Evolutionary conservation across 352 stramenopile species (phyloP).

Genomic region (Phytophthora idaei): DNA sequence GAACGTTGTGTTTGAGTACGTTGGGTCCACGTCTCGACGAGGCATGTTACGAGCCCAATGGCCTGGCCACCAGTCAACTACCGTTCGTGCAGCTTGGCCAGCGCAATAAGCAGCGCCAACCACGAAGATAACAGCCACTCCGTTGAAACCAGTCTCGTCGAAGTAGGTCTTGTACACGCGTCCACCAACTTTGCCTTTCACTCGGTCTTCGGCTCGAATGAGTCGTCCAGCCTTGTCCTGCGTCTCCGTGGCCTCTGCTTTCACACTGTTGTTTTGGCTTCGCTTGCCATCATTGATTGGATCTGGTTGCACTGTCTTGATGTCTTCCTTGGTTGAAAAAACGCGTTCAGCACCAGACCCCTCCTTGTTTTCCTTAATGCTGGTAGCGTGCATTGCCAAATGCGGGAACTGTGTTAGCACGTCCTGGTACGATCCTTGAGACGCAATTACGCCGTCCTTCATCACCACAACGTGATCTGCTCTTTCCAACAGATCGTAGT

Average conservation of each 20-base stretch:
- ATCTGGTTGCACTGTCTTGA: background rate
- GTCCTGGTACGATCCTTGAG: slow-evolving; percentile 75
- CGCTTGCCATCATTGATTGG: background rate
- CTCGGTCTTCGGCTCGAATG: slow-evolving; percentile 40
- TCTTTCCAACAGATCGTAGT: slow-evolving; percentile 87
- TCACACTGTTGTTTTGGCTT: slow-evolving; percentile 4
- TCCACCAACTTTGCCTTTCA: slow-evolving; percentile 38
- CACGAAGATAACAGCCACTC: slow-evolving; percentile 12
- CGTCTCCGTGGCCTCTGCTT: background rate
- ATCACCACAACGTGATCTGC: slow-evolving; percentile 71
- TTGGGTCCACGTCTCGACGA: slow-evolving; percentile 9
- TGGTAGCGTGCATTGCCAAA: slow-evolving; percentile 13
- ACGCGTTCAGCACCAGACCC: background rate
- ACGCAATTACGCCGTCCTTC: slow-evolving; percentile 68
- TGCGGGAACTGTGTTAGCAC: slow-evolving; percentile 51
- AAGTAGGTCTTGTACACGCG: slow-evolving; percentile 47
- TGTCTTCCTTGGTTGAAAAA: background rate
- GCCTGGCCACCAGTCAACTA: slow-evolving; percentile 37
- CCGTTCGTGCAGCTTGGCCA: slow-evolving; percentile 22
- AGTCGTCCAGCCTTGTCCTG: slow-evolving; percentile 3
- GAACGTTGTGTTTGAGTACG: slow-evolving; percentile 46
- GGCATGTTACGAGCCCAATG: slow-evolving; percentile 37
- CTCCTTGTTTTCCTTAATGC: background rate
- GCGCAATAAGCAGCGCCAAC: slow-evolving; percentile 5
- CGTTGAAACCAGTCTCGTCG: slow-evolving; percentile 39